phyloP scores from a whole-genome alignment of 345 rosid species.

The Citrus cavaleriei region DNA sequence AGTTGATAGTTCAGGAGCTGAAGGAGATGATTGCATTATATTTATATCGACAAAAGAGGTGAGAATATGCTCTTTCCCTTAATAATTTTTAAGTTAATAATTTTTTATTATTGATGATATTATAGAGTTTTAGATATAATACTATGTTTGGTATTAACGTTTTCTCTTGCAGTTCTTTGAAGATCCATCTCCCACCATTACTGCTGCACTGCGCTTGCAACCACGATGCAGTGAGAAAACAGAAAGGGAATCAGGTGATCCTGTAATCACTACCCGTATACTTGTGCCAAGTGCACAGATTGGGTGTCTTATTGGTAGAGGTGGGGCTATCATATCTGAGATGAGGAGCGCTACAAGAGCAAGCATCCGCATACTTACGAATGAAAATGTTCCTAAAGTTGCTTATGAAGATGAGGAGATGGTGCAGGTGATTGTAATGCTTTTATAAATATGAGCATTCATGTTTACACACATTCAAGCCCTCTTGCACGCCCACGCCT shows the following conservation, averaged over 20 bases:
- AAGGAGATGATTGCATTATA: conserved; percentile 63
- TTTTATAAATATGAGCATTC: neutral
- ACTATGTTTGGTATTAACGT: neutral
- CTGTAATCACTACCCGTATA: conserved; percentile 53
- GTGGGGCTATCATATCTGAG: conserved; percentile 65
- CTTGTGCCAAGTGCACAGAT: conserved; percentile 64
- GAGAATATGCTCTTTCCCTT: neutral
- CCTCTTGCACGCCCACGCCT: neutral
- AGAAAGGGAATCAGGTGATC: conserved; percentile 56
- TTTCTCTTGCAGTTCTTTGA: conserved; percentile 44
- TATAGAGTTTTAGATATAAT: conserved; percentile 4
- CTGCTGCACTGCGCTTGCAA: conserved; percentile 63
- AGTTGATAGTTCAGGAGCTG: conserved; percentile 54
- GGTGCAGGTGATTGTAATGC: conserved; percentile 45
- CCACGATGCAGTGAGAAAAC: conserved; percentile 62
- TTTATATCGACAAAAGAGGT: conserved; percentile 64
- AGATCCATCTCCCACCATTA: conserved; percentile 58
- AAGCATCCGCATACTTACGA: conserved; percentile 47
- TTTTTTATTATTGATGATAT: neutral
- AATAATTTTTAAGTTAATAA: neutral
- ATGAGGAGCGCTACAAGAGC: conserved; percentile 60
- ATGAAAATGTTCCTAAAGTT: conserved; percentile 45
- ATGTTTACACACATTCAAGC: neutral
- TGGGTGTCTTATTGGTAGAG: conserved; percentile 74
- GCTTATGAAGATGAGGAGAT: conserved; percentile 58